phyloP scores from a whole-genome alignment of 345 rosid species.

The Pistacia vera region DNA sequence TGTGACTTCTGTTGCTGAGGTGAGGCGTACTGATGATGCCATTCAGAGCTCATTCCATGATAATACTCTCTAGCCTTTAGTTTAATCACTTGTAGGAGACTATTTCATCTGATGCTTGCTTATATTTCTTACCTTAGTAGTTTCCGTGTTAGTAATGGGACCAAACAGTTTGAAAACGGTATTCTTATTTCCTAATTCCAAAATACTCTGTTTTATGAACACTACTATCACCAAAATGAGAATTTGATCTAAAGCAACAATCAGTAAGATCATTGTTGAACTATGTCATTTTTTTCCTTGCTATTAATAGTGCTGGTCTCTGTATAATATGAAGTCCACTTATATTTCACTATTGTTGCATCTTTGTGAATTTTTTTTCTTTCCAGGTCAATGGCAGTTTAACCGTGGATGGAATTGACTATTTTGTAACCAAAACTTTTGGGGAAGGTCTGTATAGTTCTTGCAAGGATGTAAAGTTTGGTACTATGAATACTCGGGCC shows the following conservation, averaged over 20 bases:
- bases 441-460: conserved; percentile 89
- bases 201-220: not conserved
- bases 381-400: conserved; percentile 76
- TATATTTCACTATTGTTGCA: conserved; percentile 1
- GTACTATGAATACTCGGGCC: conserved; percentile 95
- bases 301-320: not conserved
- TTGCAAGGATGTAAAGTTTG: conserved; percentile 97
- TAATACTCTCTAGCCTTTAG: not conserved
- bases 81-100: not conserved
- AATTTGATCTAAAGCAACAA: conserved; percentile 7
- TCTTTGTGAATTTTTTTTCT: not conserved
- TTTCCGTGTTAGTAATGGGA: not conserved
- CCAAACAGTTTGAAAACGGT: not conserved
- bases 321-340: not conserved
- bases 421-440: conserved; percentile 63
- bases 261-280: conserved; percentile 6
- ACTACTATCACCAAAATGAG: not conserved
- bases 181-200: not conserved
- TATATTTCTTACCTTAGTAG: not conserved
- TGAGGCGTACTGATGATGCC: conserved; percentile 28
- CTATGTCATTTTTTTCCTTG: not conserved
- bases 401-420: conserved; percentile 89
- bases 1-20: conserved; percentile 84
- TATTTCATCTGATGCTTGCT: not conserved
- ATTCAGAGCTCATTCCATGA: not conserved